phyloP scores from a whole-genome alignment of 1,284 basidiomycete genomes.

The Boletus albobrunnescens region DNA sequence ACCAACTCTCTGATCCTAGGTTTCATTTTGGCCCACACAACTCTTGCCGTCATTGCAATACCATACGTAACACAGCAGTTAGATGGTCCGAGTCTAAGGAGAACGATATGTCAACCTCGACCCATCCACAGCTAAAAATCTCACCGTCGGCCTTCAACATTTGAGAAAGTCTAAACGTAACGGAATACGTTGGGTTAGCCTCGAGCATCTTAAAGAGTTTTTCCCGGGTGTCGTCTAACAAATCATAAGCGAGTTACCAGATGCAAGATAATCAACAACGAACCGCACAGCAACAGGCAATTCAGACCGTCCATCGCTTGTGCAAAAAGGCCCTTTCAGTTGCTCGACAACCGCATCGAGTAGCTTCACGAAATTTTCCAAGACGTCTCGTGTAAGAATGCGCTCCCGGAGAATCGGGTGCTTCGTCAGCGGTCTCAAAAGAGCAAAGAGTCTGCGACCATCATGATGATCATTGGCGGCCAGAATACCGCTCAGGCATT shows the following conservation, averaged over 20 bases:
- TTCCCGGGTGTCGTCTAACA: conserved; percentile 11
- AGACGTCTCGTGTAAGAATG: conserved; percentile 17
- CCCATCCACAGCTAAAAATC: neutral
- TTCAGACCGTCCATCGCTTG: conserved; percentile 24
- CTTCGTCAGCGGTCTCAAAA: conserved; percentile 19
- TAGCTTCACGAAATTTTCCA: conserved; percentile 13
- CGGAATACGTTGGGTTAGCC: neutral
- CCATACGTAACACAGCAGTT: conserved; percentile 16
- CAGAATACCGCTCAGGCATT: conserved; percentile 11
- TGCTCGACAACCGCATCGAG: conserved; percentile 14
- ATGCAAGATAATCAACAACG: neutral
- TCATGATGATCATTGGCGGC: conserved; percentile 13
- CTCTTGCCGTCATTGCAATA: conserved; percentile 10
- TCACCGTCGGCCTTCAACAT: conserved; percentile 16
- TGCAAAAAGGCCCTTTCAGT: conserved; percentile 12
- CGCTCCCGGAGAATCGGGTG: conserved; percentile 12
- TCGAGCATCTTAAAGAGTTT: conserved; percentile 9
- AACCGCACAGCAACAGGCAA: conserved; percentile 23
- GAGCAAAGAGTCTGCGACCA: conserved; percentile 20
- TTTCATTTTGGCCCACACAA: conserved; percentile 8
- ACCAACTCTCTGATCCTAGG: conserved; percentile 18
- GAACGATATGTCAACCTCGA: neutral
- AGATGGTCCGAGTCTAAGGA: conserved; percentile 14
- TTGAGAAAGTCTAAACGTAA: conserved; percentile 11
- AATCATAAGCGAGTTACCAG: neutral